These are phyloP conservation scores for Saccharomycopsis lassenensis DNA, from an alignment of 805 yeast genomes.

Conservation along the genomic window DNA sequence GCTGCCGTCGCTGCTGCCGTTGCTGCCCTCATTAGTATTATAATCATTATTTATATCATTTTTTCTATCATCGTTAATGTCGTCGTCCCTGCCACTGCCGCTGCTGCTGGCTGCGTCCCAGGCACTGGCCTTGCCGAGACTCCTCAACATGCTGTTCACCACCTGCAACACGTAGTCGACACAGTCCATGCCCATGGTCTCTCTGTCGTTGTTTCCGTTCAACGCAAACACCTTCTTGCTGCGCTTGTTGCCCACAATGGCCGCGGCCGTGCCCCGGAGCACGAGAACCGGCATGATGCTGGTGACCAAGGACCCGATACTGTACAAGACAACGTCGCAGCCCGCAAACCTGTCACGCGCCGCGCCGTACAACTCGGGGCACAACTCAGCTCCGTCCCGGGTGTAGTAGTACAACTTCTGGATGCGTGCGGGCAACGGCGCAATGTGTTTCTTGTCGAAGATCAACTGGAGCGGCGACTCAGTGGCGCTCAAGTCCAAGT, in stretches of 20 bases:
- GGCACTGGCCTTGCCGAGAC: constrained; percentile 24
- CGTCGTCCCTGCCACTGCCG: too few species aligned
- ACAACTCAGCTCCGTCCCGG: constrained; percentile 49
- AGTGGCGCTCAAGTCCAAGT: constrained; percentile 17
- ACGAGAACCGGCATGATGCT: constrained; percentile 73
- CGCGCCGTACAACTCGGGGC: background rate
- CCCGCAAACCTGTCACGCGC: constrained; percentile 28
- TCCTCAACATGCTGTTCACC: constrained; percentile 44
- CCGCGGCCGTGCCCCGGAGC: constrained; percentile 60
- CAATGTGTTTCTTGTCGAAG: constrained; percentile 47
- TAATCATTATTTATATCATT: background rate
- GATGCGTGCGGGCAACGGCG: constrained; percentile 67
- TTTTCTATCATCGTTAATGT: background rate
- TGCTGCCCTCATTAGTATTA: background rate
- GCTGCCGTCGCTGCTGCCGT: background rate
- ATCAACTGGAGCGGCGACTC: constrained; percentile 46
- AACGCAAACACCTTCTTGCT: constrained; percentile 48
- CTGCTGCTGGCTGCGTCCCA: background rate
- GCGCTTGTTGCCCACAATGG: constrained; percentile 24
- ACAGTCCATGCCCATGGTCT: constrained; percentile 60
- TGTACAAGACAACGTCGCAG: constrained; percentile 52
- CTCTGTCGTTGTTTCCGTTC: constrained; percentile 72
- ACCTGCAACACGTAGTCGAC: constrained; percentile 46
- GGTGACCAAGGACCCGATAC: constrained; percentile 85
- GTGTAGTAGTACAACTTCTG: constrained; percentile 62